A percentile compares a stretch with the other conserved stretches of the same genome.
phyloP scores from a whole-genome alignment of 169 alveolate species.

The Plasmodium berghei region DNA sequence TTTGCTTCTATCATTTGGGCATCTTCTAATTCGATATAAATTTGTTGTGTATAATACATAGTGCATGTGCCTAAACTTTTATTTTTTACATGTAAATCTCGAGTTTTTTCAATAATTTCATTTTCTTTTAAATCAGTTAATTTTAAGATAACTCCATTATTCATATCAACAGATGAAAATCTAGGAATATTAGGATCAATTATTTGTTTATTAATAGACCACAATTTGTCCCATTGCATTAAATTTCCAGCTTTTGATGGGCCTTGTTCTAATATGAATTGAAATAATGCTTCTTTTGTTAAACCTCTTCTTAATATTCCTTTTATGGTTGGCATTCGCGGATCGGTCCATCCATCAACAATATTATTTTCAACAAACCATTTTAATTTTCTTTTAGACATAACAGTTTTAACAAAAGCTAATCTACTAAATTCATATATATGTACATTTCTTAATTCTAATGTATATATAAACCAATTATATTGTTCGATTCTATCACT shows the following conservation, averaged over 20 bases:
- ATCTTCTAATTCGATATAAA: conserved; percentile 93
- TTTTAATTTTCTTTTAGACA: conserved; percentile 96
- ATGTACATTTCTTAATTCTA: conserved; percentile 91
- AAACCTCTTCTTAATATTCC: conserved; percentile 99
- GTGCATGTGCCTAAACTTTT: conserved; percentile 92
- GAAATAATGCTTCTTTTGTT: conserved; percentile 96
- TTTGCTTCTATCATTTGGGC: conserved; percentile 91
- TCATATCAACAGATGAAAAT: conserved; percentile 92
- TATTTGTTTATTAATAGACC: conserved; percentile 96
- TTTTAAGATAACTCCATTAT: conserved; percentile 72
- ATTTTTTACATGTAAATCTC: conserved; percentile 95
- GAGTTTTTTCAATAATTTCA: conserved; percentile 80
- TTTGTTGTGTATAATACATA: conserved; percentile 81
- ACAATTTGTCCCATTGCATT: conserved; percentile 99
- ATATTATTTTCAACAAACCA: conserved; percentile 95
- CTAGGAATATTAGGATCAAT: conserved; percentile 97
- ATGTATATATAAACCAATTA: conserved; percentile 93
- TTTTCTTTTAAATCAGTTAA: conserved; percentile 66
- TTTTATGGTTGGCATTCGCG: conserved; percentile 98
- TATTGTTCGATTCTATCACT: conserved; percentile 97
- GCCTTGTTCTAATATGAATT: conserved; percentile 97
- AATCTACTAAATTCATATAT: conserved; percentile 96
- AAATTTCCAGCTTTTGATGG: conserved; percentile 96
- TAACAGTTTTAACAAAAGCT: conserved; percentile 94
- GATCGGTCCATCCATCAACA: conserved; percentile 98